Evolutionary conservation across 129 eudicot genomes (phyloP).

Genomic region (Oenanthe sinensis): DNA sequence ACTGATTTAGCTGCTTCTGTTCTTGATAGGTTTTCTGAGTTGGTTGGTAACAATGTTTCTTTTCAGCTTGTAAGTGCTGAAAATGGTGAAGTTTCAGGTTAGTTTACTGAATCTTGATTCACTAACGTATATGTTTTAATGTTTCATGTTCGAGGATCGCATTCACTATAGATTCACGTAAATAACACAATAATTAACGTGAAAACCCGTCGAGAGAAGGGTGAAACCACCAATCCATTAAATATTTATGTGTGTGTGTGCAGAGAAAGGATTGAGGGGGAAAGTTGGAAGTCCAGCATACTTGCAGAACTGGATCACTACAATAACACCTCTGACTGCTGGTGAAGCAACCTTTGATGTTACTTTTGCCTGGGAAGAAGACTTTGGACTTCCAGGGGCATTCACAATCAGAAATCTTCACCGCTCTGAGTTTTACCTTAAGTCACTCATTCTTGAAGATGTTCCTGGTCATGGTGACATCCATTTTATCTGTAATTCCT

Average conservation of each 20-base stretch:
- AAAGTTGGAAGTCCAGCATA: conserved; percentile 17
- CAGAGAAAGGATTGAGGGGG: conserved; percentile 7
- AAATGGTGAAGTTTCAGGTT: neutral
- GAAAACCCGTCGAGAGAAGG: too few relatives aligned
- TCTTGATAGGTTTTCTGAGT: neutral
- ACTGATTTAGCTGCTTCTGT: neutral
- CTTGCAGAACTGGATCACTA: conserved; percentile 12
- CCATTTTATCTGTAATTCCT: conserved; percentile 29
- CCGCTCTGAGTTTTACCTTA: conserved; percentile 26
- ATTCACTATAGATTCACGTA: too few relatives aligned
- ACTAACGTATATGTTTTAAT: too few relatives aligned
- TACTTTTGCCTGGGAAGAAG: conserved; percentile 21
- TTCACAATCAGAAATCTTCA: conserved; percentile 17
- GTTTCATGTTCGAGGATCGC: neutral
- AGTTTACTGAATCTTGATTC: neutral
- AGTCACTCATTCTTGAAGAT: conserved; percentile 21
- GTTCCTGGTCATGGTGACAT: conserved; percentile 21
- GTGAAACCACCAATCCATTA: too few relatives aligned
- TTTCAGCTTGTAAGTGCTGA: neutral
- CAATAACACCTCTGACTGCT: neutral
- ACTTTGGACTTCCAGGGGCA: conserved; percentile 26
- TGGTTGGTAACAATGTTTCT: neutral
- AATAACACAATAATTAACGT: too few relatives aligned
- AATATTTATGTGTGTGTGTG: neutral
- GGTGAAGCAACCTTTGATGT: conserved; percentile 15